Conservation (phyloP, 306 rosid genomes). For the Quercus engelmannii region DNA sequence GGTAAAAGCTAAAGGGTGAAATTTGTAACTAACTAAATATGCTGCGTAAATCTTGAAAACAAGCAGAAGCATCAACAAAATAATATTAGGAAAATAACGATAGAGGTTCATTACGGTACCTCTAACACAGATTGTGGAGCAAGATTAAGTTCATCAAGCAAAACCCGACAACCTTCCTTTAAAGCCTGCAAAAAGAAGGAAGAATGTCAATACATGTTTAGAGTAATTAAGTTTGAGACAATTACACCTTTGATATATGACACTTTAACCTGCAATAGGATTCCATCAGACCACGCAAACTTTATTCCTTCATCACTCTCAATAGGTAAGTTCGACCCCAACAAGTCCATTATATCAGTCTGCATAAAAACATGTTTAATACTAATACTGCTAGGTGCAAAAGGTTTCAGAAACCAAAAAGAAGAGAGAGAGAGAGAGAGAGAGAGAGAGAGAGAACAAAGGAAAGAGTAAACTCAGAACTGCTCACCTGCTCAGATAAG, state of each 20-base stretch:
- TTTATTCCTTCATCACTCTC: conserved; percentile 83
- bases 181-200: no score
- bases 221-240: no score
- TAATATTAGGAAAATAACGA: conserved; percentile 1
- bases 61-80: neutral
- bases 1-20: no score
- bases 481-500: conserved; percentile 85
- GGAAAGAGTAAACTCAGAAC: neutral
- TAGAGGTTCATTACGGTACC: conserved; percentile 31
- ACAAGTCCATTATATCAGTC: conserved; percentile 95
- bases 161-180: no score
- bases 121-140: conserved; percentile 93
- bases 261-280: conserved; percentile 79
- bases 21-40: neutral
- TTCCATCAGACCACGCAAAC: conserved; percentile 97
- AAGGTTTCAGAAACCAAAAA: neutral
- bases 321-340: conserved; percentile 86
- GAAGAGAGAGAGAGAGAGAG: neutral
- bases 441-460: neutral
- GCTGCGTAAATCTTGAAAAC: neutral
- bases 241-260: no score
- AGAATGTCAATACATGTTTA: no score
- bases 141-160: conserved; percentile 92
- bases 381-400: neutral
- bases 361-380: conserved; percentile 31